Evolutionary conservation across 2,329 filamentous ascomycete species (phyloP).

Genomic region (Sporothrix phasma): DNA sequence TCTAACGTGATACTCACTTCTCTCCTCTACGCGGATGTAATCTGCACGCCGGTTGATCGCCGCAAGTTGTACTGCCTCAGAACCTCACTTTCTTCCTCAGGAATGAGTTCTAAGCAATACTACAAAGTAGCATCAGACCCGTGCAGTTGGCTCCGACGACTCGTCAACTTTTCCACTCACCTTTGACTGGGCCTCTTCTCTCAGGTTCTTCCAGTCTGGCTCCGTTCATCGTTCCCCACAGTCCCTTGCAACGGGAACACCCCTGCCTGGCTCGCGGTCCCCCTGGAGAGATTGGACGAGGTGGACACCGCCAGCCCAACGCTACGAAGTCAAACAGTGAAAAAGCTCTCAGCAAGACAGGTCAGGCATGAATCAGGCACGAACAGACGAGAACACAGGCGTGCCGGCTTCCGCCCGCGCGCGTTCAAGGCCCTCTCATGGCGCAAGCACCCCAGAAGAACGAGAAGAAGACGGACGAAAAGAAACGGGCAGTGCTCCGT

Average conservation of each 20-base stretch:
- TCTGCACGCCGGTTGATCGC: background rate
- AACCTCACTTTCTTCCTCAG: background rate
- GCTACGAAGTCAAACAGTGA: background rate
- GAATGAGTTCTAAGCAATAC: no score
- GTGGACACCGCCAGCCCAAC: constrained; percentile 13
- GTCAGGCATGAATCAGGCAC: background rate
- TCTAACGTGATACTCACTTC: background rate
- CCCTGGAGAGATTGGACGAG: constrained; percentile 11
- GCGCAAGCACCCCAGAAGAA: background rate
- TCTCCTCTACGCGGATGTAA: background rate
- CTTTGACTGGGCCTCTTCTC: background rate
- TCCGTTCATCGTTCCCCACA: constrained; percentile 1
- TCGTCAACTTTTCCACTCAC: no score
- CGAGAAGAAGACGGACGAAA: background rate
- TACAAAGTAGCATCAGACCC: no score
- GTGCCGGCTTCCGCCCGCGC: background rate
- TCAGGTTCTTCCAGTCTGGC: background rate
- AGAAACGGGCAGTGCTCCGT: background rate
- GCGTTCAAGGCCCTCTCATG: background rate
- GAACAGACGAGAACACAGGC: background rate
- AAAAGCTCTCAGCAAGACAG: background rate
- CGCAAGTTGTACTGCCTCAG: background rate
- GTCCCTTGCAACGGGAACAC: background rate
- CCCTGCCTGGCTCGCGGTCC: constrained; percentile 15
- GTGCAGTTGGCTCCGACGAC: background rate